These are phyloP conservation scores for Gastrolobium villosum DNA, from an alignment of 306 rosid species.

Conservation along the genomic window DNA sequence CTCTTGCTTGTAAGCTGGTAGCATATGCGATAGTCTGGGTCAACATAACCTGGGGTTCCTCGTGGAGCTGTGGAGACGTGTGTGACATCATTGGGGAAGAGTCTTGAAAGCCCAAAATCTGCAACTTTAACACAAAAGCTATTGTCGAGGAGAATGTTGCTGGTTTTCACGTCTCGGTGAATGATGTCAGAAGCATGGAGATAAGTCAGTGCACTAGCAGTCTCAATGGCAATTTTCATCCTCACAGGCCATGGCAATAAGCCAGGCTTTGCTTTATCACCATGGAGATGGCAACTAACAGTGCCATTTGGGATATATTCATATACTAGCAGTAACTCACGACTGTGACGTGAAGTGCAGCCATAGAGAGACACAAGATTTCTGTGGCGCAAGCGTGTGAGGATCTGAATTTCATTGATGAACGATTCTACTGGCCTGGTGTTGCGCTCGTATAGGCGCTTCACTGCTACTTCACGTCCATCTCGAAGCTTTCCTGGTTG, in stretches of 20 bases:
- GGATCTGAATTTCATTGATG: constrained; percentile 68
- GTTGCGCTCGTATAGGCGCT: constrained; percentile 66
- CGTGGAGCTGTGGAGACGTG: constrained; percentile 76
- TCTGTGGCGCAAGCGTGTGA: constrained; percentile 61
- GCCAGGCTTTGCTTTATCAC: constrained; percentile 32
- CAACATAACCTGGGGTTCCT: constrained; percentile 77
- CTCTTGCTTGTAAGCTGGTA: constrained; percentile 76
- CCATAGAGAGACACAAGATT: constrained; percentile 75
- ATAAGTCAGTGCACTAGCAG: constrained; percentile 68
- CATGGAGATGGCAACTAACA: constrained; percentile 69
- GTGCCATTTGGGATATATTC: constrained; percentile 74
- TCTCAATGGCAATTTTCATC: constrained; percentile 71
- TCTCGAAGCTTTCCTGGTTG: constrained; percentile 65
- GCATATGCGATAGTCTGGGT: constrained; percentile 70
- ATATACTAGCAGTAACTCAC: constrained; percentile 69
- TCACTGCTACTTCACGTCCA: constrained; percentile 82
- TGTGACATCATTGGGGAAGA: constrained; percentile 63
- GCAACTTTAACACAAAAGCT: constrained; percentile 67
- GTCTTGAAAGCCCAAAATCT: constrained; percentile 74
- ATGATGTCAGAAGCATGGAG: constrained; percentile 68
- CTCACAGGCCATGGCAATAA: constrained; percentile 59
- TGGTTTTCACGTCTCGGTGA: constrained; percentile 65
- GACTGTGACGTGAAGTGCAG: constrained; percentile 68
- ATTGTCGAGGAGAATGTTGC: constrained; percentile 70
- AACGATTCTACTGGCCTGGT: constrained; percentile 65